A percentile compares a stretch with the other conserved stretches of the same genome.
These are phyloP conservation scores for Auriscalpium vulgare DNA, from an alignment of 768 basidiomycete genomes.

Conservation along the genomic window DNA sequence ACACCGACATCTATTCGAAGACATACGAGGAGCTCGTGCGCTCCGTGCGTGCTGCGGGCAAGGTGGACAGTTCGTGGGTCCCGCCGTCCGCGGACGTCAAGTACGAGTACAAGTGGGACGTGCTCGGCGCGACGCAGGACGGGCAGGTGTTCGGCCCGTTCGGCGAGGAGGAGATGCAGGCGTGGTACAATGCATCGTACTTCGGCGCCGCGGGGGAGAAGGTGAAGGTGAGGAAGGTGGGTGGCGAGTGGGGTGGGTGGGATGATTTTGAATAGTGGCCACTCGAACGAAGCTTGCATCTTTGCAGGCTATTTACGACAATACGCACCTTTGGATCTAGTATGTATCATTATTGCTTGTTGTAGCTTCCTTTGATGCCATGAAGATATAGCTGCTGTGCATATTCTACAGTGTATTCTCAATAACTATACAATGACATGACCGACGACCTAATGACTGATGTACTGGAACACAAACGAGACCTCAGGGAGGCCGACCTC, in stretches of 20 bases:
- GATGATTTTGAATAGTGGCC: slow-evolving; percentile 35
- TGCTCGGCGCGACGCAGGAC: slow-evolving; percentile 36
- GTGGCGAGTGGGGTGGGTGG: slow-evolving; percentile 72
- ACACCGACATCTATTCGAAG: slow-evolving; percentile 78
- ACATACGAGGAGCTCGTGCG: slow-evolving; percentile 83
- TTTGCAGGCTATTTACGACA: no score
- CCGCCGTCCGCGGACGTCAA: slow-evolving; percentile 69
- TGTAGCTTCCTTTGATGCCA: background rate
- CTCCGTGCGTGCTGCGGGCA: slow-evolving; percentile 61
- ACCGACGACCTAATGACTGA: slow-evolving; percentile 56
- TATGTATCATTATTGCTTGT: background rate
- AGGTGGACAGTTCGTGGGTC: slow-evolving; percentile 59
- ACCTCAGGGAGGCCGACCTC: slow-evolving; percentile 80
- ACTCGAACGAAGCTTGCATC: background rate
- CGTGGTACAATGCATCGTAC: slow-evolving; percentile 75
- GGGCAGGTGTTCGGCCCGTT: slow-evolving; percentile 73
- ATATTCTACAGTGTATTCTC: background rate
- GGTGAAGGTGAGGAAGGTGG: slow-evolving; percentile 59
- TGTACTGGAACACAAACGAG: slow-evolving; percentile 94
- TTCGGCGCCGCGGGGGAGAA: slow-evolving; percentile 76
- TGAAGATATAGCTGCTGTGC: no score
- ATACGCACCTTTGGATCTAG: background rate
- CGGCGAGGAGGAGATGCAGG: slow-evolving; percentile 66
- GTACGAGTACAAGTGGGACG: slow-evolving; percentile 80
- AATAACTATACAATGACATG: background rate